Conservation (phyloP, 805 yeast species). For the Blastobotrys parvus region DNA sequence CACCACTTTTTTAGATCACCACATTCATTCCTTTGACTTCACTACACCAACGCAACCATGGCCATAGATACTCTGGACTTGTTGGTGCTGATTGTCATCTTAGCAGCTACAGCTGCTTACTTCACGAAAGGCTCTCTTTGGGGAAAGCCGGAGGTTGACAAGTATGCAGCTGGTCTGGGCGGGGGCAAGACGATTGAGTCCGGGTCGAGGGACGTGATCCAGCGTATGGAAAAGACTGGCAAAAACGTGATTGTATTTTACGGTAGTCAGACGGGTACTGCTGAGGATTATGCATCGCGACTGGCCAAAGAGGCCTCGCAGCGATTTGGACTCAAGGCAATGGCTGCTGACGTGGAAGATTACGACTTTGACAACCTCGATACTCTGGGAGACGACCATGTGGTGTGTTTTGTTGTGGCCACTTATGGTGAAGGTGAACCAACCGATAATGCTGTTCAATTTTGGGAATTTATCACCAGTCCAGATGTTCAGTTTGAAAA, state of each 20-base stretch:
- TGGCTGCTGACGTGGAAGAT: slow-evolving; percentile 84
- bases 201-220: slow-evolving; percentile 23
- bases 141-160: slow-evolving; percentile 26
- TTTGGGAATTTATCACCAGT: slow-evolving; percentile 54
- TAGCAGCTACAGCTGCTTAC: slow-evolving; percentile 57
- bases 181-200: slow-evolving; percentile 16
- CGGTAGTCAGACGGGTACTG: slow-evolving; percentile 98
- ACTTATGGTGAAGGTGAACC: slow-evolving; percentile 99
- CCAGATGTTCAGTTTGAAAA: slow-evolving; percentile 43
- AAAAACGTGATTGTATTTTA: slow-evolving; percentile 75
- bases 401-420: slow-evolving; percentile 74
- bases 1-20: too few species aligned
- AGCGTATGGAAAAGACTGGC: slow-evolving; percentile 42
- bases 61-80: slow-evolving; percentile 61
- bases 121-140: slow-evolving; percentile 54
- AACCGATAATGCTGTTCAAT: slow-evolving; percentile 84
- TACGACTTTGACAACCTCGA: slow-evolving; percentile 75
- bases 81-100: slow-evolving; percentile 55
- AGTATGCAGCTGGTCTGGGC: slow-evolving; percentile 17
- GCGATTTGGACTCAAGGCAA: slow-evolving; percentile 68
- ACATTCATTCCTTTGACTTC: too few species aligned
- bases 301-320: slow-evolving; percentile 82
- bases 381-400: slow-evolving; percentile 47
- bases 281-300: slow-evolving; percentile 91
- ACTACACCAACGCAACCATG: slow-evolving; percentile 7